These are phyloP conservation scores for Emiliania huxleyi DNA, from an alignment of 78 protist species.

Conservation along the genomic window DNA sequence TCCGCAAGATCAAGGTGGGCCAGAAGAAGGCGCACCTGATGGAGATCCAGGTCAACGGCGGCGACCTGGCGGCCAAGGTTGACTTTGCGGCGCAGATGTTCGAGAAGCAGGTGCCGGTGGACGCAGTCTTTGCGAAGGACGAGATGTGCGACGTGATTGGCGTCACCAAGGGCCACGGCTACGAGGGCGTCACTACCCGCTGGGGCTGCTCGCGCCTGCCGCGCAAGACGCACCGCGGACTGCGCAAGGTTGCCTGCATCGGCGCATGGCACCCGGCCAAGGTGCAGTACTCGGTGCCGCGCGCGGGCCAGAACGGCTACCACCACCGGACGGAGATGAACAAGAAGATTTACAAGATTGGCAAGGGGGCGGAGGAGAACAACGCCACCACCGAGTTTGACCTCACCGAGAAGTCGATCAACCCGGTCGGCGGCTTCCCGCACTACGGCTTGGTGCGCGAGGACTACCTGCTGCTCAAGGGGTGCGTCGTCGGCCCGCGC, in stretches of 20 bases:
- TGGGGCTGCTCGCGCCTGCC: conserved; percentile 98
- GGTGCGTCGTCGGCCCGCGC: conserved; percentile 85
- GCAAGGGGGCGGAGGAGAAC: conserved; percentile 43
- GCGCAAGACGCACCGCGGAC: conserved; percentile 99
- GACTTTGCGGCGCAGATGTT: conserved; percentile 85
- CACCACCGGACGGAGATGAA: conserved; percentile 98
- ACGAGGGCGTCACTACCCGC: conserved; percentile 95
- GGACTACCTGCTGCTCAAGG: conserved; percentile 97
- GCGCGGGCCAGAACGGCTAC: conserved; percentile 99
- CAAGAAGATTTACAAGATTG: conserved; percentile 99
- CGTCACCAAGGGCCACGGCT: conserved; percentile 99
- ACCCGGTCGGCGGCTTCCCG: conserved; percentile 99
- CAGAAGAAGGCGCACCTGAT: conserved; percentile 99
- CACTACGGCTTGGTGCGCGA: conserved; percentile 96
- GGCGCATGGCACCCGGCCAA: conserved; percentile 99
- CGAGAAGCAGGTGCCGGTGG: conserved; percentile 93
- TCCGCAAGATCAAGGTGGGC: conserved; percentile 67
- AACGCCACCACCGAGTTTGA: conserved; percentile 97
- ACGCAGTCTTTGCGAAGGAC: conserved; percentile 73
- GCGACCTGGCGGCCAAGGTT: conserved; percentile 93
- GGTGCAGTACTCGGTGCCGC: conserved; percentile 96
- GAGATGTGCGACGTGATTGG: conserved; percentile 96
- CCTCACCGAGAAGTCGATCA: conserved; percentile 97
- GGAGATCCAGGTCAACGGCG: conserved; percentile 99
- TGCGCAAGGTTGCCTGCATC: conserved; percentile 99